Conservation (phyloP, 805 yeast species). For the Monosporozyma yasuniensis region DNA sequence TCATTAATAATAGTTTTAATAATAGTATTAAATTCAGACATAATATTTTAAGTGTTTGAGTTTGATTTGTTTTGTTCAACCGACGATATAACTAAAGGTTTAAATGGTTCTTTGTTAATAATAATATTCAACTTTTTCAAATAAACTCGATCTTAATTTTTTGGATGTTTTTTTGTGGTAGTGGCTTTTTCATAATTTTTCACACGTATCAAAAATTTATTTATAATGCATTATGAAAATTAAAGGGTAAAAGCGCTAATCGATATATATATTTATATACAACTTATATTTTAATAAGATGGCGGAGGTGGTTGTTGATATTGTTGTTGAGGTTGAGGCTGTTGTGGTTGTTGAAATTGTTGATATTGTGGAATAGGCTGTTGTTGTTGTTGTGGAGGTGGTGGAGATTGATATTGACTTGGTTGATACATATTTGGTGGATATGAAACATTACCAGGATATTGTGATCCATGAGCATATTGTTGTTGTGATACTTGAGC, state of each 20-base stretch:
- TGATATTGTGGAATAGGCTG: conserved; percentile 1
- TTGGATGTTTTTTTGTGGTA: neutral
- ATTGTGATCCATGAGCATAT: neutral
- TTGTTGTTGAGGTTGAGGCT: neutral
- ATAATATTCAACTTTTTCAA: neutral
- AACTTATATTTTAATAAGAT: neutral
- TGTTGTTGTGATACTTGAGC: neutral
- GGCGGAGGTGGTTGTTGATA: conserved; percentile 1
- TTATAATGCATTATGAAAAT: neutral
- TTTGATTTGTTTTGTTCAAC: too few species aligned
- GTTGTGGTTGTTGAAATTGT: conserved; percentile 1
- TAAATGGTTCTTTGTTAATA: neutral
- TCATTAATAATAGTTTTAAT: conserved; percentile 24
- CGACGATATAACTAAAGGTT: too few species aligned
- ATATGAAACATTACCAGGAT: neutral
- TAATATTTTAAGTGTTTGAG: neutral
- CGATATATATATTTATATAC: neutral
- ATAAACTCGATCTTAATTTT: neutral
- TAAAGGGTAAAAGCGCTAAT: neutral
- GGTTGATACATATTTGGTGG: neutral
- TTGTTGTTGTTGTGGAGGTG: conserved; percentile 5
- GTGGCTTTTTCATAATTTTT: too few species aligned
- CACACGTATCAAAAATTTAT: neutral
- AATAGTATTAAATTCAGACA: conserved; percentile 18
- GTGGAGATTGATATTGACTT: neutral